Evolutionary conservation across 2,329 filamentous ascomycete species (phyloP).

Genomic region (Alternaria novae-zelandiae): DNA sequence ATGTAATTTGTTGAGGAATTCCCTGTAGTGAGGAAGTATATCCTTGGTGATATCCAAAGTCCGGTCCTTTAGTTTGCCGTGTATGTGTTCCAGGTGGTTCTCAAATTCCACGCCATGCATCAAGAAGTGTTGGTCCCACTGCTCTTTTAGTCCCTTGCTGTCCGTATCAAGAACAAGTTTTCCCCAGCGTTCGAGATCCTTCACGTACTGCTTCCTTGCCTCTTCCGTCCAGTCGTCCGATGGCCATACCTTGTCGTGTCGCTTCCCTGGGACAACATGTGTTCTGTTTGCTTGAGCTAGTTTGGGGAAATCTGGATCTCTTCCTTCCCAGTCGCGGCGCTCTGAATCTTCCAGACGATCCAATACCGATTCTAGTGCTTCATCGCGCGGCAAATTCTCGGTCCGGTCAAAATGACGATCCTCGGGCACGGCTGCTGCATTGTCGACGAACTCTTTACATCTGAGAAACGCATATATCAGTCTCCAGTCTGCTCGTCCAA

Average conservation of each 20-base stretch:
- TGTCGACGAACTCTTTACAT: constrained; percentile 11
- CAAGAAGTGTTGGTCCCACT: too few relatives aligned
- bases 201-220: not conserved
- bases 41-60: not conserved
- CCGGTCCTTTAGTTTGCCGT: not conserved
- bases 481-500: constrained; percentile 13
- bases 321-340: not conserved
- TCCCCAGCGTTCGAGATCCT: not conserved
- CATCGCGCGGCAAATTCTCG: not conserved
- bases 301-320: not conserved
- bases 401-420: not conserved
- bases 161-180: not conserved
- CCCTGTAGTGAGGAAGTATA: not conserved
- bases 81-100: not conserved
- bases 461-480: constrained; percentile 20
- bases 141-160: not conserved
- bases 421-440: not conserved
- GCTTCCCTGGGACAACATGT: not conserved
- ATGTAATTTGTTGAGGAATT: not conserved
- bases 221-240: not conserved
- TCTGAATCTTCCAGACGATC: not conserved
- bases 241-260: not conserved
- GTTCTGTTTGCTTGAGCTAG: not conserved
- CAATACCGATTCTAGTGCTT: not conserved
- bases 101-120: not conserved